A percentile compares a stretch with the other conserved stretches of the same genome.
Conservation (phyloP, 306 rosid genomes). For the Parietaria judaica region DNA sequence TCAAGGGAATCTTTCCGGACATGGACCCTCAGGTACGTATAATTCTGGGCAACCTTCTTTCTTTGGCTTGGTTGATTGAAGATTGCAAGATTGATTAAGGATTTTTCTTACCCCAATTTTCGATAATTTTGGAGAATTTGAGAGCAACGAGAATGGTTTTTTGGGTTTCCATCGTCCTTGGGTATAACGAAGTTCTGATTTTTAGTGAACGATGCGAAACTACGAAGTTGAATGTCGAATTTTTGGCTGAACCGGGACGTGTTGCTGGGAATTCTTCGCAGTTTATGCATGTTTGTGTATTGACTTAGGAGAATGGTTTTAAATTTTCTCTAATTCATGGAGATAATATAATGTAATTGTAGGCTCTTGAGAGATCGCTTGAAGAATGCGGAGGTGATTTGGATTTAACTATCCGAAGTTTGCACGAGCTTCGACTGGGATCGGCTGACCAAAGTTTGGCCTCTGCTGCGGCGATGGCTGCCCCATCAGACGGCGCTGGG, state of each 20-base stretch:
- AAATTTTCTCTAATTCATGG: not conserved
- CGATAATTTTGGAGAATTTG: no score
- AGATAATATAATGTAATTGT: constrained; percentile 1
- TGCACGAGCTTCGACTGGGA: constrained; percentile 55
- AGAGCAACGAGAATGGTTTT: no score
- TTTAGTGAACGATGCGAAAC: no score
- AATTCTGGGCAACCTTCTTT: not conserved
- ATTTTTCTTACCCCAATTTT: no score
- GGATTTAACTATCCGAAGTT: constrained; percentile 66
- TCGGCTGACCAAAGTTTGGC: constrained; percentile 20
- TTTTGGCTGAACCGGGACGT: not conserved
- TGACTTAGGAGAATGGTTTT: not conserved
- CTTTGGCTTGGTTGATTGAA: not conserved
- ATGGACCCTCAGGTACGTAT: constrained; percentile 67
- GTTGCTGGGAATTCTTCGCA: not conserved
- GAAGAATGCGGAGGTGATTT: constrained; percentile 68
- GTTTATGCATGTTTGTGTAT: not conserved
- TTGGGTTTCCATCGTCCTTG: no score
- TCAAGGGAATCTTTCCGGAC: constrained; percentile 49
- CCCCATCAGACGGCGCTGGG: constrained; percentile 14
- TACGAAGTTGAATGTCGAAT: not conserved
- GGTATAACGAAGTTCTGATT: no score
- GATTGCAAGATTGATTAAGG: no score
- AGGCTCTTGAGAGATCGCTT: constrained; percentile 68
- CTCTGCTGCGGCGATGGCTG: constrained; percentile 25